Percentiles rank a stretch among this genome's conserved stretches.
Evolutionary conservation across 225 moss, liverwort and hornwort species (phyloP).

Genomic region (Asterella californica): DNA sequence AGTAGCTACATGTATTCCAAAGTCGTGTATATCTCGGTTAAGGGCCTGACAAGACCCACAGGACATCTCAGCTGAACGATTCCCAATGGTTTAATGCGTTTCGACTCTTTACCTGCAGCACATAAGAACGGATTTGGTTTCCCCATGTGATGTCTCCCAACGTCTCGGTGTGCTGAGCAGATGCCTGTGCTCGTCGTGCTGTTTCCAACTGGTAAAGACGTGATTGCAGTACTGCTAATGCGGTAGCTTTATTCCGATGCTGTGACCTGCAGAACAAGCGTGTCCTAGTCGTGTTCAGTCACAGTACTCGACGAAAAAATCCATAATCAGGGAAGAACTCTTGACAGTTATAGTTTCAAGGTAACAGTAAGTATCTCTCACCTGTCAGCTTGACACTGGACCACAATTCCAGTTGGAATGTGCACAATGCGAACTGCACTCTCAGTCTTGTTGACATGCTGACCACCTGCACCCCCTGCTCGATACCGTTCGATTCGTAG

Average conservation of each 20-base stretch:
- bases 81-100: not conserved
- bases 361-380: constrained; percentile 10
- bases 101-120: constrained; percentile 58
- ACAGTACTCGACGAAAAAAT: not conserved
- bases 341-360: not conserved
- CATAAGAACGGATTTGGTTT: constrained; percentile 90
- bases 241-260: constrained; percentile 88
- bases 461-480: constrained; percentile 92
- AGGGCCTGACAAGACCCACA: not conserved
- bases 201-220: constrained; percentile 78
- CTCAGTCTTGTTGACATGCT: constrained; percentile 98
- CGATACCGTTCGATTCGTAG: constrained; percentile 85
- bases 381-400: constrained; percentile 96
- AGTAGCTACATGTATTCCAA: not conserved
- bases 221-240: constrained; percentile 72
- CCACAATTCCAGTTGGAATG: constrained; percentile 81
- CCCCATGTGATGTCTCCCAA: constrained; percentile 90
- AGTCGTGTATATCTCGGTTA: not conserved
- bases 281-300: not conserved
- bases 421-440: constrained; percentile 91
- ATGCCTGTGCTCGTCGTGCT: constrained; percentile 69
- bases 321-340: not conserved
- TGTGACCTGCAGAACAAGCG: constrained; percentile 60
- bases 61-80: not conserved
- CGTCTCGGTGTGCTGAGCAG: constrained; percentile 71